Evolutionary conservation across 345 rosid genomes (phyloP).

Genomic region (Punica granatum): DNA sequence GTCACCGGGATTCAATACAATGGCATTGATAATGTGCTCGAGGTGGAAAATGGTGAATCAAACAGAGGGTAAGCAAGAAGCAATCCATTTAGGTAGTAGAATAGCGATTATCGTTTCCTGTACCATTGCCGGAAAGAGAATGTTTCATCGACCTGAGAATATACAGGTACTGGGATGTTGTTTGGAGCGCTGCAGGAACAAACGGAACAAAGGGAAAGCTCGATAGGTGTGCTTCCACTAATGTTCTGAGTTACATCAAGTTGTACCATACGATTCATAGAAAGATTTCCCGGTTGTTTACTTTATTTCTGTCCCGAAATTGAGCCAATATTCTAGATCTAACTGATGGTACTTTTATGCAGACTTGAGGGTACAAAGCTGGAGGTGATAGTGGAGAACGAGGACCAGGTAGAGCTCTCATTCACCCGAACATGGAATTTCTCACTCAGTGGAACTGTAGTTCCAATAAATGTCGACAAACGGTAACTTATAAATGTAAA

Average conservation of each 20-base stretch:
- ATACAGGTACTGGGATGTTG: constrained; percentile 19
- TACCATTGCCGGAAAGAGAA: background rate
- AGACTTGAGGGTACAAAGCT: constrained; percentile 34
- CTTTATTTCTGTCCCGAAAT: background rate
- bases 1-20: constrained; percentile 11
- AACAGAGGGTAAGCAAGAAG: constrained; percentile 12
- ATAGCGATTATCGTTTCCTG: background rate
- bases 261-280: no score
- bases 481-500: constrained; percentile 23
- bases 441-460: constrained; percentile 34
- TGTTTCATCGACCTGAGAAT: background rate
- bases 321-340: background rate
- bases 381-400: constrained; percentile 38
- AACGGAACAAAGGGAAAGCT: constrained; percentile 31
- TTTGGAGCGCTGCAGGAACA: constrained; percentile 9
- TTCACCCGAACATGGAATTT: constrained; percentile 50
- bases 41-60: background rate
- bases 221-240: constrained; percentile 30
- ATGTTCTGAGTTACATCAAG: background rate
- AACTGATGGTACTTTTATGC: constrained; percentile 4
- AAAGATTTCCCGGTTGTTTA: no score
- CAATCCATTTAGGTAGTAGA: background rate
- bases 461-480: constrained; percentile 59
- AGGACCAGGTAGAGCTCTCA: constrained; percentile 50
- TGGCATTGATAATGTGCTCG: constrained; percentile 14